These are phyloP conservation scores for Tetraselmis chui DNA, from an alignment of 139 green algal genomes.

Conservation along the genomic window DNA sequence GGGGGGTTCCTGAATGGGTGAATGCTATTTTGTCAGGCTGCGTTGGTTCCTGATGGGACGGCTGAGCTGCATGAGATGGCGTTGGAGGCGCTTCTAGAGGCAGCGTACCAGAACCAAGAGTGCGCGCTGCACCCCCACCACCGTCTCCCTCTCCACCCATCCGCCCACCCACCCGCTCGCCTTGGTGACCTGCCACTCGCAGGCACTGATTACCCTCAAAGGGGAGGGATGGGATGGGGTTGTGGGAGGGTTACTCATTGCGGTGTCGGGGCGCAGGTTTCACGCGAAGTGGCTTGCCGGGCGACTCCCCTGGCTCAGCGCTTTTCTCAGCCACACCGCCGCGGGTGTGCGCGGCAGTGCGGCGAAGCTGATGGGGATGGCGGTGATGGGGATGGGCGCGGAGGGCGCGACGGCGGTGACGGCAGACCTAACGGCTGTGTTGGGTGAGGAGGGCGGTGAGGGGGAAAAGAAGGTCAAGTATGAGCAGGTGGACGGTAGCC, in stretches of 20 bases:
- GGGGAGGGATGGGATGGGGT: no score
- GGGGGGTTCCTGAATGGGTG: neutral
- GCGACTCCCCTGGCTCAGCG: conserved; percentile 41
- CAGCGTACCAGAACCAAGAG: neutral
- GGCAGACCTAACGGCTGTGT: conserved; percentile 11
- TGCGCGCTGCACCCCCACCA: neutral
- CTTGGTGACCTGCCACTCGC: no score
- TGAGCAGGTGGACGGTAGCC: conserved; percentile 36
- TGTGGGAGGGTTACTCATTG: neutral
- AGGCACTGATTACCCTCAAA: no score
- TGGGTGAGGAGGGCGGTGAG: conserved; percentile 1
- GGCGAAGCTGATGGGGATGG: conserved; percentile 51
- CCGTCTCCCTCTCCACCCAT: neutral
- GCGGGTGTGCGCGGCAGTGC: conserved; percentile 32
- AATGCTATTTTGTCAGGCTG: conserved; percentile 29
- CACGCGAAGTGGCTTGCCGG: neutral
- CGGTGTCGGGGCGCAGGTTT: neutral
- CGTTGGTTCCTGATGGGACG: conserved; percentile 29
- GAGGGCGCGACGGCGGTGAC: conserved; percentile 10
- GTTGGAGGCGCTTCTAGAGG: conserved; percentile 30
- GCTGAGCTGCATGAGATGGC: conserved; percentile 40
- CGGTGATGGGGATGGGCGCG: conserved; percentile 9
- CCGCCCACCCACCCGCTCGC: neutral
- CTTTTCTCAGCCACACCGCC: conserved; percentile 47
- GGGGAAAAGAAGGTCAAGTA: conserved; percentile 16